Evolutionary conservation across 176 grass and related monocot species (phyloP), one percentile per base, ranked within the genome.

Genomic region (Thinopyrum elongatum): DNA sequence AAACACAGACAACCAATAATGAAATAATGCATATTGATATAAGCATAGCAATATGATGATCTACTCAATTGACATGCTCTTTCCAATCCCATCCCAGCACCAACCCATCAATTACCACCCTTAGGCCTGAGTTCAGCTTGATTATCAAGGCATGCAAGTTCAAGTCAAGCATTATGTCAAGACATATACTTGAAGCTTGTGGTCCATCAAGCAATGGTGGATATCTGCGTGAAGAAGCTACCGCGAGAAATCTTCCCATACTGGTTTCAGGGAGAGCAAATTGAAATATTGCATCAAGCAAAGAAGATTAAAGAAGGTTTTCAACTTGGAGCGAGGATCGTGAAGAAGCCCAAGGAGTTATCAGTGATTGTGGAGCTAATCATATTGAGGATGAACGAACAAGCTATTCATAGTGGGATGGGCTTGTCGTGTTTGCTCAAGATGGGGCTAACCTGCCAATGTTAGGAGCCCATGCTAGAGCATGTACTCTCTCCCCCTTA

Each of bases 391-490:
- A 42, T 42, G 10, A 42, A 42, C 3, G 10, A 42, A 3, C 41
- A 42, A 38, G 8, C 36, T 42, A 9, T 42, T 42, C 39, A 42
- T 74, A 47, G 23, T 49, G 41, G 71, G 17, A 70, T 87, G 87
- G 55, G 21, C 9, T 46, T 80, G 41, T 42, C 25, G 47, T 70
- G 60, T 35, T 87, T 55, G 61, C 65, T 82, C 16, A 34, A 28
- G 69, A 85, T 35, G 22, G 78, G 47, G 38, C 62, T 83, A 90
- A 98, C 97, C 94, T 95, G 88, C 94, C 94, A 75, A 94, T 95
- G 62, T 94, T 98, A 76, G 97, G 94, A 74, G 97, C 97, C 97
- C 97, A 98, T 46, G 92, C 94, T 87, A 95, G 78, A 88, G 90
- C 83, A 92, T 92, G 86, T 62, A 98, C 90, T 44, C 31, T 80